Evolutionary conservation across 106 monocot species (phyloP), one percentile per base, ranked within the genome.

Genomic region (Phalaenopsis equestris): DNA sequence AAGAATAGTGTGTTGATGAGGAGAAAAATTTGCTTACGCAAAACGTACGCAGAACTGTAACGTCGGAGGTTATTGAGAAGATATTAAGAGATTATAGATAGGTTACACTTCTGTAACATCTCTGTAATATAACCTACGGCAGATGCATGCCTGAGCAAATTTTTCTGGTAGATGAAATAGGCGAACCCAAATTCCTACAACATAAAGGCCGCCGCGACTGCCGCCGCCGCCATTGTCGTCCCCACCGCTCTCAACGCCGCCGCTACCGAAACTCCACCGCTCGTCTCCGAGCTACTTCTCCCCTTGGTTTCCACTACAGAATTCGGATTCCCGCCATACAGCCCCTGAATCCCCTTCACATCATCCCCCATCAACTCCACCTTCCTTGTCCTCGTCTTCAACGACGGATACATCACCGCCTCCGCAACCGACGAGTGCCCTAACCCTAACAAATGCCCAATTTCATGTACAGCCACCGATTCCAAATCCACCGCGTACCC

Each of bases 381-480:
- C 83, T 88, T 92, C 83, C 47, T 88, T 55, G 86, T 86, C 72
- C 81, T 30, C 36, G 86, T 79, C 47, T 19, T 83, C 19, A 92
- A 81, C 55, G 90, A 86, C 65, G 90, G 90, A 39, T 83, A 92
- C 92, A 92, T 92, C 73, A 92, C 82, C 56, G 92, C 86, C 37
- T 86, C 85, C 74, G 65, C 67, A 49, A 78, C 84, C 49, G 90
- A 80, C 73, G 92, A 83, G 86, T 92, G 92, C 17, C 88, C 92
- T 18, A 92, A 72, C 43, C 92, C 92, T 49, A 92, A 67, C 73
- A 90, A 70, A 78, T 92, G 92, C 15, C 92, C 90, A 42, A 94
- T 94, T 85, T 99, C 98, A 81, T 99, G 98, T 86, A 93, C 92
- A 67, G 90, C 98, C 77, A 98, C 98, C 17, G 98, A 94, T 84